Evolutionary conservation across 306 rosid species (phyloP).

Genomic region (Casuarina cunninghamiana): DNA sequence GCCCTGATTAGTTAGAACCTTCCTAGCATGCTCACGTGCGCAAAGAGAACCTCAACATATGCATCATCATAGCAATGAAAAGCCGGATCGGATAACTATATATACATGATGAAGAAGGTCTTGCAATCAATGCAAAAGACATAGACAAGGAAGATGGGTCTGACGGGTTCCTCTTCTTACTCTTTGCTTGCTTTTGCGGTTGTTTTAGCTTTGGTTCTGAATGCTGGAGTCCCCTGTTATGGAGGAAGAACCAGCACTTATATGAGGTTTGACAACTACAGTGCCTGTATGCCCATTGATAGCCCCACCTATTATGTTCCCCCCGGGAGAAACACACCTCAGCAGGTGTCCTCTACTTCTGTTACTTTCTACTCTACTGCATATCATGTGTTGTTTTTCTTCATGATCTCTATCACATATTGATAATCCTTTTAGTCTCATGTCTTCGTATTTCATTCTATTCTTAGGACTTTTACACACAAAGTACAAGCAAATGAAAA

Average conservation of each 20-base stretch:
- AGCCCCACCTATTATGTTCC: slow-evolving; percentile 67
- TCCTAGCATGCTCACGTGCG: too few relatives aligned
- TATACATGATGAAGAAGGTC: neutral
- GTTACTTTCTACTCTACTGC: neutral
- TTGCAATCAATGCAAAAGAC: neutral
- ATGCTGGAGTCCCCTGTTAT: slow-evolving; percentile 36
- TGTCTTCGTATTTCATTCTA: too few relatives aligned
- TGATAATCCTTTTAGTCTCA: too few relatives aligned
- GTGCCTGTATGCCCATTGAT: slow-evolving; percentile 51
- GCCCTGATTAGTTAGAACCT: neutral
- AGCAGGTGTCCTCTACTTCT: slow-evolving; percentile 46
- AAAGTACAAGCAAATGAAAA: too few relatives aligned
- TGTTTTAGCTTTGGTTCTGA: slow-evolving; percentile 32
- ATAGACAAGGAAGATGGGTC: slow-evolving; percentile 33
- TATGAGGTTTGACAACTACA: slow-evolving; percentile 34
- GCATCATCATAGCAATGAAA: too few relatives aligned
- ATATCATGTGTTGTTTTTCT: neutral
- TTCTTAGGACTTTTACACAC: too few relatives aligned
- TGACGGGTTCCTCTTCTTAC: slow-evolving; percentile 6
- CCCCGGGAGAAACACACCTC: slow-evolving; percentile 73
- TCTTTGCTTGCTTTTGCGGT: slow-evolving; percentile 15
- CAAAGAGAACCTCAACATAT: too few relatives aligned
- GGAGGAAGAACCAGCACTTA: slow-evolving; percentile 54
- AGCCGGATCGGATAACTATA: neutral
- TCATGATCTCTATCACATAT: neutral